phyloP scores from a whole-genome alignment of 148 eudicot species.

The Mesembryanthemum crystallinum region DNA sequence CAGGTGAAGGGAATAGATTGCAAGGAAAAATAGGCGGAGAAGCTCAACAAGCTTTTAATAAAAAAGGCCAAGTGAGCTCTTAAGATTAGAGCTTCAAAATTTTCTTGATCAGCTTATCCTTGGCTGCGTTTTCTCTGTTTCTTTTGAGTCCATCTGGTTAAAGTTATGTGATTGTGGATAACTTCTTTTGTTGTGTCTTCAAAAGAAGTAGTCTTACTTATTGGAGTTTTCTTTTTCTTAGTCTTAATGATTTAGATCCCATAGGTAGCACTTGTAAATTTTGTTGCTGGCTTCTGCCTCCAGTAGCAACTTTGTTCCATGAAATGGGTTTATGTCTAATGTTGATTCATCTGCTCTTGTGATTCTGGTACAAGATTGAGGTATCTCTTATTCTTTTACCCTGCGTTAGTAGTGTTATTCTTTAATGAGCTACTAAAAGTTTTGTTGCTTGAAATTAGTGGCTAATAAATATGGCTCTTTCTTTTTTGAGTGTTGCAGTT shows the following conservation, averaged over 20 bases:
- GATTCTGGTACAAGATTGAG: neutral
- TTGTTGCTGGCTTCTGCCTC: slow-evolving; percentile 1
- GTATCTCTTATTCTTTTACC: neutral
- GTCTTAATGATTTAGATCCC: neutral
- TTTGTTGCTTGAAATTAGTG: neutral
- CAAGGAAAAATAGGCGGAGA: too few relatives aligned
- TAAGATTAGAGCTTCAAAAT: neutral
- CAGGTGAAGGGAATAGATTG: too few relatives aligned
- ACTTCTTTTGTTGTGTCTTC: neutral
- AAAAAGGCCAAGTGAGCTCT: neutral
- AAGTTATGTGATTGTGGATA: neutral
- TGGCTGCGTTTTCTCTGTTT: neutral
- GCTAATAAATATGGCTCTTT: neutral
- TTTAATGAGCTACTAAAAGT: neutral
- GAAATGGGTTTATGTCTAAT: neutral
- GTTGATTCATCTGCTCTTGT: neutral
- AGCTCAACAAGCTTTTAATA: too few relatives aligned
- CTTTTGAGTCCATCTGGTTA: neutral
- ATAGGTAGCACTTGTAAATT: neutral
- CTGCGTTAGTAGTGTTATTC: neutral
- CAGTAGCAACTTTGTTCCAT: neutral
- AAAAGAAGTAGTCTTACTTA: neutral
- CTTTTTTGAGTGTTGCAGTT: slow-evolving; percentile 34
- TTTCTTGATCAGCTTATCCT: neutral
- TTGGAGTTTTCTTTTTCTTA: neutral